Percentiles rank a stretch among this genome's conserved stretches.
These are phyloP conservation scores for Ophiocordyceps camponoti-rufipedis DNA, from an alignment of 2,329 filamentous ascomycete species.

Conservation along the genomic window DNA sequence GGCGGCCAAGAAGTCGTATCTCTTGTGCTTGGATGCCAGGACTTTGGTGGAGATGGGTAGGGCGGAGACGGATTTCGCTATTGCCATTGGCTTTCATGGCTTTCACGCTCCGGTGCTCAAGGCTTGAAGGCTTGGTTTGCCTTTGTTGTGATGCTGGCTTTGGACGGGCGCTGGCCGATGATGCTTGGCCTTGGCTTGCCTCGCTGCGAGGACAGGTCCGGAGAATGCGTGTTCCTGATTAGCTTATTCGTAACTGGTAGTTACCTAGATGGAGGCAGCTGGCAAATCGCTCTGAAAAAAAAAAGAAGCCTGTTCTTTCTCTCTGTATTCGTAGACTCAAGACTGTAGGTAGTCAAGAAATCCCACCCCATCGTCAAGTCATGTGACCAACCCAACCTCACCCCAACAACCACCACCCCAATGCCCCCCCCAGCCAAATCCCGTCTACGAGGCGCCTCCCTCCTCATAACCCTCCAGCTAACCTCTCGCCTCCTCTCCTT, in stretches of 20 bases:
- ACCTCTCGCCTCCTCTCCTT: conserved; percentile 80
- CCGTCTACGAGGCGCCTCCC: conserved; percentile 50
- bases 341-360: too few species aligned
- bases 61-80: conserved; percentile 40
- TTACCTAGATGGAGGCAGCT: too few species aligned
- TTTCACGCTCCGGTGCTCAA: conserved; percentile 17
- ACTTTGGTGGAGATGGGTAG: conserved; percentile 45
- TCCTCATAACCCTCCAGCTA: conserved; percentile 78
- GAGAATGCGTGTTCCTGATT: too few species aligned
- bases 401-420: background rate
- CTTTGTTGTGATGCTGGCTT: too few species aligned
- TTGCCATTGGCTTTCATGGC: conserved; percentile 50
- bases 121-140: background rate
- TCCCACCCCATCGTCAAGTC: background rate
- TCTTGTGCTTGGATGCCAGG: conserved; percentile 45
- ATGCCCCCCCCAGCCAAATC: background rate
- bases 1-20: conserved; percentile 36
- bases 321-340: too few species aligned
- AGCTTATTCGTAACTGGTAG: too few species aligned
- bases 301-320: too few species aligned
- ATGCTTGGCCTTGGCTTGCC: too few species aligned
- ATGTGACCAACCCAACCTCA: background rate
- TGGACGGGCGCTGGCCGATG: too few species aligned
- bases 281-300: too few species aligned
- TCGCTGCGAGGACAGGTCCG: too few species aligned